These are phyloP conservation scores for Elaeagnus macrophylla DNA, from an alignment of 306 rosid species.

Conservation along the genomic window DNA sequence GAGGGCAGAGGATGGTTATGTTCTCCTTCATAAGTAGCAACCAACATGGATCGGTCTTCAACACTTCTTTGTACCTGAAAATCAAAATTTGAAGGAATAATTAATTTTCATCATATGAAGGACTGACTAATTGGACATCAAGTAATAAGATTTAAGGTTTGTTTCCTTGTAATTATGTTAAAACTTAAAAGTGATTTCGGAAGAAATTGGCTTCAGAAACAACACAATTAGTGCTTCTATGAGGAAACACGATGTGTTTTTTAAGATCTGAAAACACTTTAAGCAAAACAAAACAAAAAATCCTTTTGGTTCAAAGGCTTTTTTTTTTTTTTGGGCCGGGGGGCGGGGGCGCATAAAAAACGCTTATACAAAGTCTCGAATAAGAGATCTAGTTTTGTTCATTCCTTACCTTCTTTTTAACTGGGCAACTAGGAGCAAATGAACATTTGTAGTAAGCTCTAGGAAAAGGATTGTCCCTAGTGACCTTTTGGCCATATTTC, in stretches of 20 bases:
- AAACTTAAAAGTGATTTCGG: too few species aligned
- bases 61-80: conserved; percentile 89
- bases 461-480: conserved; percentile 95
- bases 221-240: too few species aligned
- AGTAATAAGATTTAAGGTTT: too few species aligned
- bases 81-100: not conserved
- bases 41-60: conserved; percentile 78
- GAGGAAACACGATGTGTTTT: not conserved
- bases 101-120: not conserved
- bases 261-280: too few species aligned
- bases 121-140: too few species aligned
- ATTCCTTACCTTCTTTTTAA: conserved; percentile 78
- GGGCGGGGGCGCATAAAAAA: too few species aligned
- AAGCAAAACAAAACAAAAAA: not conserved
- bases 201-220: too few species aligned
- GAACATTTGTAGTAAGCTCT: conserved; percentile 99
- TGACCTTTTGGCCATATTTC: conserved; percentile 96
- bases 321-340: not conserved
- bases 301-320: not conserved
- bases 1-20: conserved; percentile 72
- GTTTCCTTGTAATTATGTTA: too few species aligned
- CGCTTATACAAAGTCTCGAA: too few species aligned
- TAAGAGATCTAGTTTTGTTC: too few species aligned
- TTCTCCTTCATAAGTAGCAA: conserved; percentile 96
- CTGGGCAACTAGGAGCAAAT: conserved; percentile 93